phyloP scores from a whole-genome alignment of 2,329 filamentous ascomycete species.

The Trichoderma harzianum region DNA sequence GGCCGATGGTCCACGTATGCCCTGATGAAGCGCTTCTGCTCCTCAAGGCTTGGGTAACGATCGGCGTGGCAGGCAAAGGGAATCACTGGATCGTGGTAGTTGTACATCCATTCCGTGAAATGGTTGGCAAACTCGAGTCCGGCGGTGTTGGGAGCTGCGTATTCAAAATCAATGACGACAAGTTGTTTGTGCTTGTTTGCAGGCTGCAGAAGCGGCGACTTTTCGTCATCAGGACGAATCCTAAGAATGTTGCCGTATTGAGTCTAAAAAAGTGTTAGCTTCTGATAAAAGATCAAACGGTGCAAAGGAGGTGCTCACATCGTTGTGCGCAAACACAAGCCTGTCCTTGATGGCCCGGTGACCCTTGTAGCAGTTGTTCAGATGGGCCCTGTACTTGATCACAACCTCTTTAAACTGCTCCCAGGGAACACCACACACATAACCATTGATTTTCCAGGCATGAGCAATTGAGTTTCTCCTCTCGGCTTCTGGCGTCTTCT shows the following conservation, averaged over 20 bases:
- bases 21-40: slow-evolving; percentile 80
- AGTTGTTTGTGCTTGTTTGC: slow-evolving; percentile 95
- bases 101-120: slow-evolving; percentile 97
- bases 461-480: slow-evolving; percentile 33
- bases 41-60: slow-evolving; percentile 71
- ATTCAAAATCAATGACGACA: slow-evolving; percentile 97
- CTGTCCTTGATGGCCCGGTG: slow-evolving; percentile 63
- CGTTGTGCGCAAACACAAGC: slow-evolving; percentile 95
- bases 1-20: slow-evolving; percentile 84
- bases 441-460: slow-evolving; percentile 65
- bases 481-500: slow-evolving; percentile 33
- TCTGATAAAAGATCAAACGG: too few species aligned
- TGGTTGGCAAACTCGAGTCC: slow-evolving; percentile 96
- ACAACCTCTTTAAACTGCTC: slow-evolving; percentile 69
- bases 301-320: slow-evolving; percentile 56
- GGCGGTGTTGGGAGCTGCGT: slow-evolving; percentile 81
- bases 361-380: slow-evolving; percentile 70
- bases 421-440: slow-evolving; percentile 85
- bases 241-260: slow-evolving; percentile 98
- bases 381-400: slow-evolving; percentile 70
- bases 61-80: slow-evolving; percentile 66
- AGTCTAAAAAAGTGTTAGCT: slow-evolving; percentile 53
- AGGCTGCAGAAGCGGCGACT: slow-evolving; percentile 83
- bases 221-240: slow-evolving; percentile 60
- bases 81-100: slow-evolving; percentile 74